These are phyloP conservation scores for Phytopythium litorale DNA, from an alignment of 352 stramenopile species.

Conservation along the genomic window DNA sequence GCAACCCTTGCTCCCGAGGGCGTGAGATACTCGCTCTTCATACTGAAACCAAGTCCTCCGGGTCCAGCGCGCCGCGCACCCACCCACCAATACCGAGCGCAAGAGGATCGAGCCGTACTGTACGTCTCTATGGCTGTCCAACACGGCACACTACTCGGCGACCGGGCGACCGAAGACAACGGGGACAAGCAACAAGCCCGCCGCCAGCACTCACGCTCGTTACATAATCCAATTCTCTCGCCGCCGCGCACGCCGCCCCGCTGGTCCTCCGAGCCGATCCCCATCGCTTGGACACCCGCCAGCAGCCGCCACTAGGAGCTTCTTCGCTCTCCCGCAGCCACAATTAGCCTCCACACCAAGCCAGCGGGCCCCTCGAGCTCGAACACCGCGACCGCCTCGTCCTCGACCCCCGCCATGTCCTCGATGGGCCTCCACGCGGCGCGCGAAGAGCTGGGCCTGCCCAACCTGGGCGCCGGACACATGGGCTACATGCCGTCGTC, in stretches of 20 bases:
- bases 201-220: constrained; percentile 33
- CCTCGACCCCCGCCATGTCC: constrained; percentile 37
- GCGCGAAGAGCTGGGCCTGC: constrained; percentile 63
- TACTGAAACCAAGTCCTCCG: neutral
- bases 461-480: constrained; percentile 33
- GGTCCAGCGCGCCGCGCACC: constrained; percentile 2
- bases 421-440: constrained; percentile 65
- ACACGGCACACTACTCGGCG: constrained; percentile 8
- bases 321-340: constrained; percentile 10
- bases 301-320: neutral
- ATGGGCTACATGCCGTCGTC: constrained; percentile 27
- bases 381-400: neutral
- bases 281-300: neutral
- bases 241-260: constrained; percentile 29
- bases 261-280: neutral
- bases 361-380: constrained; percentile 18
- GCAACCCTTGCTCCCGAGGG: constrained; percentile 13
- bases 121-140: constrained; percentile 1
- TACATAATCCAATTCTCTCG: constrained; percentile 77
- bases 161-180: constrained; percentile 21
- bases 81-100: constrained; percentile 9
- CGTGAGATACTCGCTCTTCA: neutral
- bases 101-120: neutral
- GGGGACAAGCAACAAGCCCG: neutral
- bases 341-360: constrained; percentile 28